Conservation (phyloP, 352 stramenopile genomes). For the Albugo laibachii region DNA sequence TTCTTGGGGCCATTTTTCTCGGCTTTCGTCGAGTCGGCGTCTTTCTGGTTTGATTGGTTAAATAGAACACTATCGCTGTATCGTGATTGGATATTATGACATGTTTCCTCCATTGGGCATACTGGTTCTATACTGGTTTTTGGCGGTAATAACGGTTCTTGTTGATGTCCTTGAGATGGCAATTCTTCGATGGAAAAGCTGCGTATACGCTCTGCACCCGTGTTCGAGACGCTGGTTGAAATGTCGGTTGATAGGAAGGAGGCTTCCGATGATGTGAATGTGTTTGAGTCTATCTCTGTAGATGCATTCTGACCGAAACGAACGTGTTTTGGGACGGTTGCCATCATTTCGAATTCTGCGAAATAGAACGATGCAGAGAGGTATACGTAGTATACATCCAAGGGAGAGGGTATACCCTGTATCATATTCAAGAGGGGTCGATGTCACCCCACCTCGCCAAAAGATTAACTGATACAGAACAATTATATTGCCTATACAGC, state of each 20-base stretch:
- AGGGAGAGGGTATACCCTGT: too few relatives aligned
- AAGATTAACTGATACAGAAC: too few relatives aligned
- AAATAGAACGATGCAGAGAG: too few relatives aligned
- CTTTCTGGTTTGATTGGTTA: background rate
- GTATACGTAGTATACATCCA: too few relatives aligned
- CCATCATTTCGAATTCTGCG: background rate
- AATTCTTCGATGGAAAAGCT: constrained; percentile 71
- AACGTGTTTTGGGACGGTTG: constrained; percentile 3
- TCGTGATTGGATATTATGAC: constrained; percentile 10
- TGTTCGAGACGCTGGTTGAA: constrained; percentile 4
- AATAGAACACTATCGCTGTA: constrained; percentile 4
- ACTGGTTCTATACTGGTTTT: constrained; percentile 6
- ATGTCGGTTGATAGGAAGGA: constrained; percentile 16
- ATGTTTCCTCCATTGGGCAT: constrained; percentile 10
- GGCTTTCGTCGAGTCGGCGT: constrained; percentile 16
- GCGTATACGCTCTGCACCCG: constrained; percentile 10
- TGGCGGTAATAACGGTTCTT: constrained; percentile 24
- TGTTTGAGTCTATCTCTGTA: constrained; percentile 8
- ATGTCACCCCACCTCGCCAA: too few relatives aligned
- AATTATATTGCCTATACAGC: too few relatives aligned
- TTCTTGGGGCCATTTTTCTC: constrained; percentile 32
- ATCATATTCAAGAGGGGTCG: too few relatives aligned
- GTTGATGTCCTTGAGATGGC: constrained; percentile 10
- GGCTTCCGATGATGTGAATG: constrained; percentile 18
- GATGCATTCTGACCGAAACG: constrained; percentile 1